phyloP scores from a whole-genome alignment of 805 yeast species.

The Clavispora vitiphila region DNA sequence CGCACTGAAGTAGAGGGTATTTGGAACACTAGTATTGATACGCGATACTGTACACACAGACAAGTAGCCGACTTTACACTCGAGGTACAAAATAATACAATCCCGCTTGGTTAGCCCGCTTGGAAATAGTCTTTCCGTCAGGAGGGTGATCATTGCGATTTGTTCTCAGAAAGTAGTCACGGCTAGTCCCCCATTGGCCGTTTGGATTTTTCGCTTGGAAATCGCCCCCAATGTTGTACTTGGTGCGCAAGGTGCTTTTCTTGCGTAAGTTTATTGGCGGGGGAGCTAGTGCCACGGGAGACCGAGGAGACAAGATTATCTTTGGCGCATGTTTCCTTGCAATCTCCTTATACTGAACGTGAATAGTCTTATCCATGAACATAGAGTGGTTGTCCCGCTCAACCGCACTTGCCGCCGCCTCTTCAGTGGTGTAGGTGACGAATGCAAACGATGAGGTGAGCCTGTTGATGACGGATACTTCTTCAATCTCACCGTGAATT shows the following conservation, averaged over 20 bases:
- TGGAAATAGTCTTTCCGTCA: background rate
- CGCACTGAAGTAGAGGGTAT: background rate
- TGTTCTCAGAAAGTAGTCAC: background rate
- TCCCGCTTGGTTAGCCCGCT: background rate
- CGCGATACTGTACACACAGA: background rate
- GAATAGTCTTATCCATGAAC: conserved; percentile 69
- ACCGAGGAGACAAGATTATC: conserved; percentile 22
- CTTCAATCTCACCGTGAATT: conserved; percentile 60
- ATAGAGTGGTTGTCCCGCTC: conserved; percentile 80
- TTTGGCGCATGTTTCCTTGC: conserved; percentile 13
- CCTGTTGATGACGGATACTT: conserved; percentile 50
- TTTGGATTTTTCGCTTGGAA: background rate
- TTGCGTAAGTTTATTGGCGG: conserved; percentile 63
- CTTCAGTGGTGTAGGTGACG: conserved; percentile 56
- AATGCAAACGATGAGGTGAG: conserved; percentile 62
- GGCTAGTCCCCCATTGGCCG: background rate
- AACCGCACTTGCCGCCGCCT: conserved; percentile 81
- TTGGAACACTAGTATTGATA: background rate
- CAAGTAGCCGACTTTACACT: background rate
- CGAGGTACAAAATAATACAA: conserved; percentile 1
- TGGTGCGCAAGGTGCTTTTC: background rate
- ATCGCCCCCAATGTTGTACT: background rate
- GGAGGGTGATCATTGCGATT: background rate
- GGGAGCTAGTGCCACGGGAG: conserved; percentile 55
- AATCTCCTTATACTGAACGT: conserved; percentile 78